A percentile compares a stretch with the other conserved stretches of the same genome.
phyloP scores from a whole-genome alignment of 148 eudicot species.

The Arbutus unedo region DNA sequence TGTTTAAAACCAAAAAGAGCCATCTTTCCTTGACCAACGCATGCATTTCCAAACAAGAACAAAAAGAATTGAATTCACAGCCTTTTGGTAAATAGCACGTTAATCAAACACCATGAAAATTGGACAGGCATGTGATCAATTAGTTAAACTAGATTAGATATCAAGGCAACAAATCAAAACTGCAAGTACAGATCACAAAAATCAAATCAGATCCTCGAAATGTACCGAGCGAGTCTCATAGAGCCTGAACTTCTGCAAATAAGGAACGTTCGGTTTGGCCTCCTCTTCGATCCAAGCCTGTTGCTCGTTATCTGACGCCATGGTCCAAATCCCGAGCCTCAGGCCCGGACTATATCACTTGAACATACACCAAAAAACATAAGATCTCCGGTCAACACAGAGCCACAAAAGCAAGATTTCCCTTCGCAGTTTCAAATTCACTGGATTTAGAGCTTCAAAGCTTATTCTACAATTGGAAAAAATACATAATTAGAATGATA shows the following conservation, averaged over 20 bases:
- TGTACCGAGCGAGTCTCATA: slow-evolving; percentile 92
- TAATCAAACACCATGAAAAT: neutral
- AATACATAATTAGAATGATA: neutral
- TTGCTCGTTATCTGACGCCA: slow-evolving; percentile 43
- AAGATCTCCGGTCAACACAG: slow-evolving; percentile 39
- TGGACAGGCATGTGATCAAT: neutral
- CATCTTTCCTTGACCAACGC: neutral
- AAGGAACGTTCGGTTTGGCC: slow-evolving; percentile 19
- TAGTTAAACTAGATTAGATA: neutral
- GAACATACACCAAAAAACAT: slow-evolving; percentile 11
- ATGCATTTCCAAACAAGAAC: neutral
- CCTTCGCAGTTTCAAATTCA: slow-evolving; percentile 13
- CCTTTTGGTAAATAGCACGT: neutral
- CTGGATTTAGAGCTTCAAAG: slow-evolving; percentile 2
- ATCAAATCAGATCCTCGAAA: neutral
- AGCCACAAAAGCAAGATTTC: slow-evolving; percentile 18
- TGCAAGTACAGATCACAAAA: slow-evolving; percentile 1
- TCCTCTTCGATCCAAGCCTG: slow-evolving; percentile 31
- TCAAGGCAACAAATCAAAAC: neutral
- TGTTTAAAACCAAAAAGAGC: neutral
- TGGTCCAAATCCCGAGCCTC: slow-evolving; percentile 29
- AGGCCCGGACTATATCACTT: slow-evolving; percentile 33
- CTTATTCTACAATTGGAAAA: neutral
- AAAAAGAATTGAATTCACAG: neutral
- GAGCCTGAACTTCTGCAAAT: slow-evolving; percentile 71